Evolutionary conservation across 2,329 filamentous ascomycete species (phyloP), one percentile per base, ranked within the genome.

Genomic region (Furcasterigmium sp.): DNA sequence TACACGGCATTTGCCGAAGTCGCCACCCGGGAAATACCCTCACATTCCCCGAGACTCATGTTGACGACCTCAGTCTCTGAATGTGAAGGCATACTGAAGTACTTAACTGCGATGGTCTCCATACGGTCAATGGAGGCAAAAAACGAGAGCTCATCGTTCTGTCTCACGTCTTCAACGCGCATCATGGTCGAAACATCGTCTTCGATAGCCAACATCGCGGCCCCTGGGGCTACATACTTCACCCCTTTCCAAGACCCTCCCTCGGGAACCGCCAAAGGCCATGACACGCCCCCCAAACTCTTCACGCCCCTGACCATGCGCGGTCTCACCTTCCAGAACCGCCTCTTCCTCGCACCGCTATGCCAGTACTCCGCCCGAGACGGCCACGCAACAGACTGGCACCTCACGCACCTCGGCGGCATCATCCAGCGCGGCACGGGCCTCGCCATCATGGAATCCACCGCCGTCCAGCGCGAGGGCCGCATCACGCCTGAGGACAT

Each of bases 401-500:
- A 91, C 57, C 60, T 84, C 28, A 78, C 84, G 3, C 86, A 90
- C 53, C 69, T 88, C 21, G 85, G 86, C 15, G 83, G 83, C 18
- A 88, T 89, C 51, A 69, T 83, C 20, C 75, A 80, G 53, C 79
- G 85, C 3, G 85, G 85, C 9, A 44, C 84, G 0, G 84, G 82
- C 1, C 59, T 87, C 4, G 56, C 77, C 8, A 70, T 84, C 32
- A 67, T 85, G 19, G 85, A 88, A 62, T 81, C 83, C 2, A 85
- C 83, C 0, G 69, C 78, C 4, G 80, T 87, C 0, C 65, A 73
- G 3, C 59, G 80, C 0, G 72, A 83, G 49, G 84, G 84, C 7
- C 72, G 84, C 13, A 87, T 87, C 62, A 85, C 84, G 0, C 84
- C 82, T 0, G 69, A 85, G 51, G 82, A 85, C 52, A 57, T 61